A percentile compares a stretch with the other conserved stretches of the same genome.
phyloP scores from a whole-genome alignment of 2,329 filamentous ascomycete species.

The Aspergillus neotritici region DNA sequence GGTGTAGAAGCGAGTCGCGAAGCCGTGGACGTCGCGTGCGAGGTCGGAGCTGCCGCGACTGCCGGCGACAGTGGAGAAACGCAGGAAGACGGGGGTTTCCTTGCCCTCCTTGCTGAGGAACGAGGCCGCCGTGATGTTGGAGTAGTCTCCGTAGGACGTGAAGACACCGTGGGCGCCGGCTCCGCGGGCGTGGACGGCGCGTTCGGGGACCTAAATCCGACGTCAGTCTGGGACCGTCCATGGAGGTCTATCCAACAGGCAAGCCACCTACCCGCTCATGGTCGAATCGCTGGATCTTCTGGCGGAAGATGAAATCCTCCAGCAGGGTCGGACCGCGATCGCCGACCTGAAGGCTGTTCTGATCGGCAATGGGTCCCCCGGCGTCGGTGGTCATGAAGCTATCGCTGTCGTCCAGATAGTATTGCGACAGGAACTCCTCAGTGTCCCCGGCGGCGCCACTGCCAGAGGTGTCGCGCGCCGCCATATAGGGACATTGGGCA shows the following conservation, averaged over 20 bases:
- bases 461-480: conserved; percentile 23
- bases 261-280: conserved; percentile 56
- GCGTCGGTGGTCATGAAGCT: conserved; percentile 60
- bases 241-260: not conserved
- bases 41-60: conserved; percentile 65
- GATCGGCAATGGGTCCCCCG: conserved; percentile 63
- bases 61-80: conserved; percentile 69
- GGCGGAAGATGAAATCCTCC: conserved; percentile 67
- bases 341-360: conserved; percentile 62
- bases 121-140: conserved; percentile 63
- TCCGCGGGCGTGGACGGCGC: conserved; percentile 65
- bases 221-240: conserved; percentile 2
- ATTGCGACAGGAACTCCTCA: conserved; percentile 41
- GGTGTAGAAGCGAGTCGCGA: conserved; percentile 64
- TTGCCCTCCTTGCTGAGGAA: conserved; percentile 57
- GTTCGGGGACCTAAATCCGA: conserved; percentile 49
- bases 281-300: conserved; percentile 67
- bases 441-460: conserved; percentile 24
- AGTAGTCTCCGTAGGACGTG: conserved; percentile 60
- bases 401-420: conserved; percentile 49
- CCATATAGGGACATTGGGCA: conserved; percentile 40
- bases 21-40: conserved; percentile 67
- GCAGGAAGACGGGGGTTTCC: conserved; percentile 60
- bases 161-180: conserved; percentile 65
- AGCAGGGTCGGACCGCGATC: conserved; percentile 61